Base-by-base conservation (phyloP, 805 yeast species). In the Sugiyamaella qingdaonensis region DNA sequence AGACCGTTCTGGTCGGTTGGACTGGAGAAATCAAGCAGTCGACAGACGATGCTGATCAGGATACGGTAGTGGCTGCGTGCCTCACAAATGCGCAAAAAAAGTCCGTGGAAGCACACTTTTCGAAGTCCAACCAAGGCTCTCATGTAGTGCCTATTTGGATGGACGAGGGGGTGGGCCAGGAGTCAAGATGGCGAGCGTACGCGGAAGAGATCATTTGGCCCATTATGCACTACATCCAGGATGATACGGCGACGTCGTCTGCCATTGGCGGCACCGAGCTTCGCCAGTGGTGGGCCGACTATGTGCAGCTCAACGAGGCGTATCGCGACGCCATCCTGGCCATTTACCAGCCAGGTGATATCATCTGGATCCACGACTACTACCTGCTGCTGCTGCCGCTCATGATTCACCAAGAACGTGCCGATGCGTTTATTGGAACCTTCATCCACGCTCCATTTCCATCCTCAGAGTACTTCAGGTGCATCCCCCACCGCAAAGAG, bases 191-290 rank as follows among this genome's bases (percentile, higher is more conserved):
- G 96, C 78, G 97, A 60, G 78, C 77, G 59, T 92, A 88, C 65
- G 95, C 97, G 1, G 98, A 92, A 66, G 82, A 86, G 61, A 84
- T 85, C 18, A 73, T 94, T 29, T 94, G 99, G 98, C 97, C 97
- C 1, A 85, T 89, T 1, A 83, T 92, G 70, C 99, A 94, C 66
- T 94, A 94, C 71, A 89, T 94, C 67, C 86, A 88, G 68, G 84
- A 85, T 43, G 84, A 55, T 10, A 44, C 35, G 13, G 33, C 18
- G 27, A 53, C 54, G 4, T 14, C 46, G 18, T 48, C 50, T 34
- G 19, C 44, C 4, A 18, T 13, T 16, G 16, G 51, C 13, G 58
- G 58, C 37, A 35, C 39, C 8, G 92, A 88, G 64, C 78, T 82
- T 44, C 77, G 79, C 46, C 79, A 81, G 64, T 90, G 96, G 96